These are phyloP conservation scores for Penicillium coprophilum DNA, from an alignment of 495 filamentous ascomycete genomes.

Conservation along the genomic window DNA sequence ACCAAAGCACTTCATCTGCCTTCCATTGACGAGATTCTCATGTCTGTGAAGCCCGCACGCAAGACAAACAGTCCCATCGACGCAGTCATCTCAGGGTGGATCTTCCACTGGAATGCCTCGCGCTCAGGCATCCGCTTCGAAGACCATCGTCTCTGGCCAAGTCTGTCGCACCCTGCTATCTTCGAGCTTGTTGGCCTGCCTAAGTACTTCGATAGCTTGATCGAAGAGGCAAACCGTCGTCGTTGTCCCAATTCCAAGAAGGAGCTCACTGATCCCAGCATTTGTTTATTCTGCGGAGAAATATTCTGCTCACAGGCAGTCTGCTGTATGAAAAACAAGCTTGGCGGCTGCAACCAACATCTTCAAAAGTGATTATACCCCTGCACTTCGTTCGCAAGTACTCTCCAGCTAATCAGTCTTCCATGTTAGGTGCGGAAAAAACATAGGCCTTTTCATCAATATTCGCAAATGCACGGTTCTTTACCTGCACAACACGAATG, in stretches of 20 bases:
- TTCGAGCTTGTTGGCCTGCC: conserved; percentile 93
- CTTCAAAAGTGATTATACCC: conserved; percentile 61
- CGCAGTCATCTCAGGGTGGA: conserved; percentile 73
- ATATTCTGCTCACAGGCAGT: conserved; percentile 93
- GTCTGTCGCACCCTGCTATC: conserved; percentile 79
- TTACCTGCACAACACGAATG: conserved; percentile 77
- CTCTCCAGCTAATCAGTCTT: background rate
- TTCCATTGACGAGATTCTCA: conserved; percentile 74
- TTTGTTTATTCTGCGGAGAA: conserved; percentile 94
- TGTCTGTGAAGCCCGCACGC: conserved; percentile 37
- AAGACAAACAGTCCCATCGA: conserved; percentile 41
- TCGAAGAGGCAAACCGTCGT: conserved; percentile 82
- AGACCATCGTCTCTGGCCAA: conserved; percentile 45
- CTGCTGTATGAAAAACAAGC: conserved; percentile 74
- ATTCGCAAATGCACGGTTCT: conserved; percentile 91
- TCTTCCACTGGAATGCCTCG: conserved; percentile 59
- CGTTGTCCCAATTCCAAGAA: conserved; percentile 88
- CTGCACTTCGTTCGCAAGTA: background rate
- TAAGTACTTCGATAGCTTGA: conserved; percentile 86
- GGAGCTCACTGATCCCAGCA: conserved; percentile 80
- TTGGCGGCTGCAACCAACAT: conserved; percentile 89
- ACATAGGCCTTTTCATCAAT: conserved; percentile 90
- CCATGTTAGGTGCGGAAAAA: conserved; percentile 72
- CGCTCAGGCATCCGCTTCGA: conserved; percentile 45
- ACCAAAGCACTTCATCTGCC: conserved; percentile 73